Evolutionary conservation across 164 flowering plant genomes (phyloP).

Genomic region (Akebia trifoliata): DNA sequence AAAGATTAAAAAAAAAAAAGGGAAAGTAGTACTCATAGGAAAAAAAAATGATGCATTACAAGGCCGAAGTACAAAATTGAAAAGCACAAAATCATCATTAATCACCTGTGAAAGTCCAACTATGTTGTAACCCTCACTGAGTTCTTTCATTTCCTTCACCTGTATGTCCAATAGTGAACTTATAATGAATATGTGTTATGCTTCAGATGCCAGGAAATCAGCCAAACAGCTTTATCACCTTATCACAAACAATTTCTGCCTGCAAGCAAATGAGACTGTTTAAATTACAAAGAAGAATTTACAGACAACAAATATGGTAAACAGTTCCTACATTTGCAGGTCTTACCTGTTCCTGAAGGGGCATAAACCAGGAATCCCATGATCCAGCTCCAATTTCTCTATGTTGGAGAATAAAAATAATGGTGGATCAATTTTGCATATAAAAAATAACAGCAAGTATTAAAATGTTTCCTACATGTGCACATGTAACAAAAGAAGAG

Average conservation of each 20-base stretch:
- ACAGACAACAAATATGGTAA: neutral
- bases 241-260: conserved; percentile 62
- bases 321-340: neutral
- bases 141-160: conserved; percentile 84
- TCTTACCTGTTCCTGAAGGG: conserved; percentile 67
- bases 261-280: conserved; percentile 29
- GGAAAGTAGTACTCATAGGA: neutral
- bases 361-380: conserved; percentile 94
- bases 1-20: neutral
- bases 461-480: neutral
- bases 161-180: conserved; percentile 25
- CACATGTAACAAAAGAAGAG: neutral
- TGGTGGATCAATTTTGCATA: neutral
- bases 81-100: neutral
- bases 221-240: conserved; percentile 44
- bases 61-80: neutral
- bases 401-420: conserved; percentile 14
- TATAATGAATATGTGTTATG: conserved; percentile 6
- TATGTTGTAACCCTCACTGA: conserved; percentile 78
- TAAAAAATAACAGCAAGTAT: no score
- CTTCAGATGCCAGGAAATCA: conserved; percentile 7
- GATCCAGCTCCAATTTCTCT: conserved; percentile 91
- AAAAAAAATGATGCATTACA: neutral
- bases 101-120: conserved; percentile 97
- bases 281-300: neutral